These are phyloP conservation scores for Paramecium sexaurelia DNA, from an alignment of 73 alveolate genomes.

Conservation along the genomic window DNA sequence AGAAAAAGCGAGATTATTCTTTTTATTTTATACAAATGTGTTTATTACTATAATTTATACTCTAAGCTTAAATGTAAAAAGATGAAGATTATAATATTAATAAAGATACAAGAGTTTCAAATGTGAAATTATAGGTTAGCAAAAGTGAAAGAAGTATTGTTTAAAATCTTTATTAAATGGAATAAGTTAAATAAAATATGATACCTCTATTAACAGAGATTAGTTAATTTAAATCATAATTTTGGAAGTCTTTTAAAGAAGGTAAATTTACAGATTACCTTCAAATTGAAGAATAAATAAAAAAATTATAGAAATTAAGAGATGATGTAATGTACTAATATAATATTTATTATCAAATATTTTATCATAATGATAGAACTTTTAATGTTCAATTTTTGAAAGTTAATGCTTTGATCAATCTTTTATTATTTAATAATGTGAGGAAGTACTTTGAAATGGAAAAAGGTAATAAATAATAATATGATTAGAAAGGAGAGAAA, in stretches of 20 bases:
- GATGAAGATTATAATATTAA: constrained; percentile 49
- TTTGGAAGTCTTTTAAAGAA: background rate
- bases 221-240: constrained; percentile 33
- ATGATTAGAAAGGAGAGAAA: constrained; percentile 31
- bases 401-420: background rate
- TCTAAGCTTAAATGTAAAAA: background rate
- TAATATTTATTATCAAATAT: background rate
- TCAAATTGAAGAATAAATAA: background rate
- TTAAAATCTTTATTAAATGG: constrained; percentile 33
- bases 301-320: background rate
- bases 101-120: constrained; percentile 1
- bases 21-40: constrained; percentile 19
- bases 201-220: background rate
- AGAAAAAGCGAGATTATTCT: background rate
- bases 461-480: background rate
- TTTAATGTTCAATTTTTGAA: constrained; percentile 22
- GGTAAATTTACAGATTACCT: background rate
- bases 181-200: constrained; percentile 31
- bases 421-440: background rate
- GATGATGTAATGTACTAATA: background rate
- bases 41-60: constrained; percentile 6
- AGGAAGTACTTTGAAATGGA: constrained; percentile 45
- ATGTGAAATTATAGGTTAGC: background rate
- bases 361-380: background rate
- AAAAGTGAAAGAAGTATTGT: constrained; percentile 46